A percentile compares a stretch with the other conserved stretches of the same genome.
Conservation (phyloP, 805 yeast genomes). For the Lipomyces oligophaga region DNA sequence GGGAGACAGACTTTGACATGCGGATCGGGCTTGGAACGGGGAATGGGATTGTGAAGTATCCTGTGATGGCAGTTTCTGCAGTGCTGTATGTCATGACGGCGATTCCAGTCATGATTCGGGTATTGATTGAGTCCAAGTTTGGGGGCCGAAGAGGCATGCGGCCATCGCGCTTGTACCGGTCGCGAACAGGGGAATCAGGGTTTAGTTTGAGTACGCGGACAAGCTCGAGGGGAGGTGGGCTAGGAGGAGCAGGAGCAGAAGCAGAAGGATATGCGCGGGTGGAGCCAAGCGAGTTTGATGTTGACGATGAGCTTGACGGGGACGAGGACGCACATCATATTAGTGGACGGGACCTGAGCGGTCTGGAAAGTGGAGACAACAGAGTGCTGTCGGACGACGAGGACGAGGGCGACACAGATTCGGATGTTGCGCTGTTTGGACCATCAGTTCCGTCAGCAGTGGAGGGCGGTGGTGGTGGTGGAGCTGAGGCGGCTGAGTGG, state of each 20-base stretch:
- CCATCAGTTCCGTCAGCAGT: no score
- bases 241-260: neutral
- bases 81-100: constrained; percentile 36
- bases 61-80: constrained; percentile 35
- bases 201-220: constrained; percentile 18
- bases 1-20: constrained; percentile 42
- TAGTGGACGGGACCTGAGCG: no score
- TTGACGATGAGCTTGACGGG: neutral
- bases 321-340: neutral
- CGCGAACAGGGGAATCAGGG: constrained; percentile 29
- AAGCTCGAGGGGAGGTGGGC: no score
- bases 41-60: constrained; percentile 29
- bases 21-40: constrained; percentile 26
- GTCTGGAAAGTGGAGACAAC: no score
- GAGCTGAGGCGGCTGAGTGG: no score
- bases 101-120: constrained; percentile 27
- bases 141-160: constrained; percentile 30
- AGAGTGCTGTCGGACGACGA: no score
- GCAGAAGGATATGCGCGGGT: neutral
- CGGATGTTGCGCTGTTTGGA: no score
- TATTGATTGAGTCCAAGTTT: constrained; percentile 25
- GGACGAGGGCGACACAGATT: no score
- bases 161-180: constrained; percentile 28
- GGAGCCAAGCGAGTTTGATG: neutral
- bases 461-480: no score